Base-by-base conservation (phyloP, 768 basidiomycete species). In the Amanita pseudoporphyria region DNA sequence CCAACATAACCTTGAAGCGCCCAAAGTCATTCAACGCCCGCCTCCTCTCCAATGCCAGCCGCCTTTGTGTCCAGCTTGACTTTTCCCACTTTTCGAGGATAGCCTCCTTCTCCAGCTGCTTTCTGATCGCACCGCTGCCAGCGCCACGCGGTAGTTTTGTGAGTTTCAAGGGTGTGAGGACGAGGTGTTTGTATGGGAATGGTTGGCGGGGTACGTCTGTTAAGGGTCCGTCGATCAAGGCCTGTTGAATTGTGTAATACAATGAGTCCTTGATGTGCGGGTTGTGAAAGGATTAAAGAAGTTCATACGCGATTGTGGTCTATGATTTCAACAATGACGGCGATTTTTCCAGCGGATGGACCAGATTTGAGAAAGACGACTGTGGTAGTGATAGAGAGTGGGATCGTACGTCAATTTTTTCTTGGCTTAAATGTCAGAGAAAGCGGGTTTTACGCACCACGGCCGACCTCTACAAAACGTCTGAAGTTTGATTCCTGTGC, bases 401-500 rank as follows among this genome's bases (percentile, higher is more conserved):
- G 41, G 46, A 33, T 28, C 26, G 28, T 28, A 14, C 21, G 35
- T 31, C 16, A 49, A 30, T 30, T 7, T 35, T 5, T 31, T n/a
- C 7, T 6, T 33, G 19, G 24, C 44, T 46, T 9, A n/a, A n/a
- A n/a, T 18, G 3, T 28, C 26, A 7, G 7, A 28, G 13, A 58
- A 10, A 9, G 9, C 3, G 18, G 21, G 18, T 26, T n/a, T 16
- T 6, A 62, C 77, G 53, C 59, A 90, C 87, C 88, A 64, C 95
- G 89, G 64, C 95, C 95, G 66, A 97, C 92, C 81, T 99, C 88
- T 64, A 97, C 94, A 71, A 95, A 97, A 55, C 91, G 89, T 71
- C 85, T 84, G 79, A 97, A 98, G 67, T 83, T 91, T 62, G 89
- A 93, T 57, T 82, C 76, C 80, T 87, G 60, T 6, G 54, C 47